Evolutionary conservation across 768 basidiomycete species (phyloP).

Genomic region (Collybia nuda): DNA sequence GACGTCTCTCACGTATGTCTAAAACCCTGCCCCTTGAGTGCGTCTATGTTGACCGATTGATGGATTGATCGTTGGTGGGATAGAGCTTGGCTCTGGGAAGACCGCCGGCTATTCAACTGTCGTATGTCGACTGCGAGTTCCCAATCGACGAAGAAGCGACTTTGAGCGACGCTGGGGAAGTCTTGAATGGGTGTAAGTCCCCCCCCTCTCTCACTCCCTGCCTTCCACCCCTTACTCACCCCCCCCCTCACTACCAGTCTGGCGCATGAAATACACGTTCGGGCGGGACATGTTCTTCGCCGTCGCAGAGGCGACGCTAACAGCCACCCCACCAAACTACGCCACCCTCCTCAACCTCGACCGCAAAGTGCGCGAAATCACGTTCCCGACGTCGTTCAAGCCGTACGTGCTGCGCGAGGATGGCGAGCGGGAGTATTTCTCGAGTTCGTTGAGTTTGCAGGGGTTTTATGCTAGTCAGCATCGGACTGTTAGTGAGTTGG

Average conservation of each 20-base stretch:
- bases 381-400: constrained; percentile 45
- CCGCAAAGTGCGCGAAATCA: constrained; percentile 45
- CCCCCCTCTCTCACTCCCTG: too few relatives aligned
- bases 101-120: constrained; percentile 56
- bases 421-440: constrained; percentile 46
- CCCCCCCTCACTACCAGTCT: too few relatives aligned
- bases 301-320: constrained; percentile 47
- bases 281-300: constrained; percentile 47
- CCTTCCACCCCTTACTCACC: too few relatives aligned
- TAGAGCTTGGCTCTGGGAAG: constrained; percentile 60
- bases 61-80: too few relatives aligned
- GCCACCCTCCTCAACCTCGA: constrained; percentile 50
- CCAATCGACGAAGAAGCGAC: constrained; percentile 55
- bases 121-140: constrained; percentile 63
- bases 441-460: constrained; percentile 48
- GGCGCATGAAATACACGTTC: constrained; percentile 57
- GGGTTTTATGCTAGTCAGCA: constrained; percentile 58
- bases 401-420: constrained; percentile 43
- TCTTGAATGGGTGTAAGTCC: constrained; percentile 49
- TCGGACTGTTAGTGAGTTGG: constrained; percentile 51
- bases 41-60: neutral
- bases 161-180: constrained; percentile 40
- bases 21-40: neutral
- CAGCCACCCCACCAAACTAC: constrained; percentile 46
- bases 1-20: constrained; percentile 34